Percentiles rank a stretch among this genome's conserved stretches.
phyloP scores from a whole-genome alignment of 345 rosid species.

The Combretum micranthum region DNA sequence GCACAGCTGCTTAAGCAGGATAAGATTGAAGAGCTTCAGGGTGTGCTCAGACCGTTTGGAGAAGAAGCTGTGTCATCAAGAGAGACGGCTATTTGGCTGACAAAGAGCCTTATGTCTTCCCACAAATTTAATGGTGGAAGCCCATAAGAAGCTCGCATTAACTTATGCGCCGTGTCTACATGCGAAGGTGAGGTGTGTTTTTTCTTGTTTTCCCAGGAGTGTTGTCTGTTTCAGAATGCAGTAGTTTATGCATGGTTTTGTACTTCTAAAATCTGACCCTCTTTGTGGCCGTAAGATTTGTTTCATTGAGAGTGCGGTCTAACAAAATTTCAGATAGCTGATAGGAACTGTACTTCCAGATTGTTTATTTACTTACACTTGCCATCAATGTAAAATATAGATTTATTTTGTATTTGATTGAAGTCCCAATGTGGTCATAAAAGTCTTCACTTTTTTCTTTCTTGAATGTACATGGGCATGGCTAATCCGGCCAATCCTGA shows the following conservation, averaged over 20 bases:
- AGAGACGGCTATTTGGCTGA: slow-evolving; percentile 97
- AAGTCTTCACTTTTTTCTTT: too few relatives aligned
- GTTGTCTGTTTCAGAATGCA: slow-evolving; percentile 14
- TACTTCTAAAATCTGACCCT: too few relatives aligned
- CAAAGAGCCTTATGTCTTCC: slow-evolving; percentile 81
- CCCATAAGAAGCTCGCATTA: slow-evolving; percentile 17
- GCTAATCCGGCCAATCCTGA: too few relatives aligned
- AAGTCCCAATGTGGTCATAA: too few relatives aligned
- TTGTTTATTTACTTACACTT: not conserved
- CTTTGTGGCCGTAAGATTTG: not conserved
- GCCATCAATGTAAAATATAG: too few relatives aligned
- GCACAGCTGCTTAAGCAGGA: slow-evolving; percentile 87
- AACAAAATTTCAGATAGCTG: not conserved
- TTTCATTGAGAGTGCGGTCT: not conserved
- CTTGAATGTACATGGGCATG: too few relatives aligned
- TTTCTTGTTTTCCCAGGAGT: slow-evolving; percentile 13
- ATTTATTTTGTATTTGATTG: too few relatives aligned
- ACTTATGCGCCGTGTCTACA: slow-evolving; percentile 18
- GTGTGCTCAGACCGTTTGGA: slow-evolving; percentile 87
- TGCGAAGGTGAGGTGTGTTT: slow-evolving; percentile 8
- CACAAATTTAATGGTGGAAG: slow-evolving; percentile 55
- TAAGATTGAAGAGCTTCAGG: slow-evolving; percentile 75
- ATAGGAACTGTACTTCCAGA: not conserved
- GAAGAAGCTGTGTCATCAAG: slow-evolving; percentile 88
- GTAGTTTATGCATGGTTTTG: not conserved